Percentiles rank a stretch among this genome's conserved stretches.
phyloP scores from a whole-genome alignment of 2,329 filamentous ascomycete species.

The Sclerotinia subarctica region DNA sequence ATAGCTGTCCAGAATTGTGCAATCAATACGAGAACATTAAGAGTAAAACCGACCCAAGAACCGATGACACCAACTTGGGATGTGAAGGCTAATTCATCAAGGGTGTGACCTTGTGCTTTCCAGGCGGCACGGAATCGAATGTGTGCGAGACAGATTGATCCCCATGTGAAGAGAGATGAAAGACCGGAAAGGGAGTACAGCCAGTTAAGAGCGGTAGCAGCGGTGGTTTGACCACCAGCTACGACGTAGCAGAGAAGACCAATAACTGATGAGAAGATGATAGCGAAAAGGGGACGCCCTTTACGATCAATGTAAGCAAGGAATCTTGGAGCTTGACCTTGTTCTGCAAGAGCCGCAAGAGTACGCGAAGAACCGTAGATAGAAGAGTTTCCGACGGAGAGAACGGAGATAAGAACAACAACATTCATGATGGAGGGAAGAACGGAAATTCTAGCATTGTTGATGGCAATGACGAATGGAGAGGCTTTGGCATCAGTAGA shows the following conservation, averaged over 20 bases:
- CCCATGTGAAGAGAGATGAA: constrained; percentile 59
- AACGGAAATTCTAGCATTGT: constrained; percentile 50
- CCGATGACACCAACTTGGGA: constrained; percentile 59
- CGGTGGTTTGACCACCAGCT: constrained; percentile 47
- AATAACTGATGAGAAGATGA: constrained; percentile 38
- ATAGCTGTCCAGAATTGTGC: constrained; percentile 45
- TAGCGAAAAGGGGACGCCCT: constrained; percentile 53
- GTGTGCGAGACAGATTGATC: constrained; percentile 61
- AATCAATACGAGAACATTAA: constrained; percentile 47
- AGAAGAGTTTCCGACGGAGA: constrained; percentile 57
- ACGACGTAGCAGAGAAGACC: constrained; percentile 51
- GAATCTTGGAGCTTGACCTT: constrained; percentile 55
- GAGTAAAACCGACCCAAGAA: constrained; percentile 57
- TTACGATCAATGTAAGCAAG: constrained; percentile 57
- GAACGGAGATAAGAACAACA: constrained; percentile 56
- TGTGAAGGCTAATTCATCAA: constrained; percentile 64
- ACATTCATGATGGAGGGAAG: constrained; percentile 58
- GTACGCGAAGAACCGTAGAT: constrained; percentile 60
- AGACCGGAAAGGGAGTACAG: constrained; percentile 62
- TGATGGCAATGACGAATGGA: constrained; percentile 57
- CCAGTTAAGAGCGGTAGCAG: constrained; percentile 58
- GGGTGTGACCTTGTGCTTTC: constrained; percentile 52
- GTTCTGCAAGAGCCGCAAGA: constrained; percentile 56
- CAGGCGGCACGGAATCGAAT: constrained; percentile 66
- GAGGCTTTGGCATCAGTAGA: constrained; percentile 44